Percentiles rank a stretch among this genome's conserved stretches.
phyloP scores from a whole-genome alignment of 257 asterid genomes.

The Gentiana straminea region DNA sequence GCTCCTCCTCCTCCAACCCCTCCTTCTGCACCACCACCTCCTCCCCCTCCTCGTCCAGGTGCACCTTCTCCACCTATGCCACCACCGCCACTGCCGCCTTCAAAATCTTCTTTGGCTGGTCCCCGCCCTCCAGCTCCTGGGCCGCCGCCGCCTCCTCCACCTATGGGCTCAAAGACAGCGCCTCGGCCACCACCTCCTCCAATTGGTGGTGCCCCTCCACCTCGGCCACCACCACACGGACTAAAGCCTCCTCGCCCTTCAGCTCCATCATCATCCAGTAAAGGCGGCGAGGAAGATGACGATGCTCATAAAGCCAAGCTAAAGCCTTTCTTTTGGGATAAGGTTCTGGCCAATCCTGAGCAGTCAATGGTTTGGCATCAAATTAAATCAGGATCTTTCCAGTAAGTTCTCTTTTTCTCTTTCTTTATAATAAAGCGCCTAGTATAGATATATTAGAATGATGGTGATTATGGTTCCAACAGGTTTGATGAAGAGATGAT shows the following conservation, averaged over 20 bases:
- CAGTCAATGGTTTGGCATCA: slow-evolving; percentile 95
- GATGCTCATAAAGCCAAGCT: slow-evolving; percentile 58
- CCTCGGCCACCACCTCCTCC: slow-evolving; percentile 50
- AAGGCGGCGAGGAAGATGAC: slow-evolving; percentile 28
- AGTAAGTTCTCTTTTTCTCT: slow-evolving; percentile 35
- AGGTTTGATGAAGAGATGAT: slow-evolving; percentile 93
- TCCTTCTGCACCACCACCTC: slow-evolving; percentile 13
- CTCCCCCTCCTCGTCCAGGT: slow-evolving; percentile 19
- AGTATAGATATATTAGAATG: slow-evolving; percentile 3
- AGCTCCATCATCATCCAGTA: slow-evolving; percentile 21
- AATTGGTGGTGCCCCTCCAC: slow-evolving; percentile 32
- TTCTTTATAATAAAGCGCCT: neutral
- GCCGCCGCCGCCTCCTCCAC: slow-evolving; percentile 21
- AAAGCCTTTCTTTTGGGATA: slow-evolving; percentile 97
- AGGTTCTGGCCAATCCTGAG: slow-evolving; percentile 76
- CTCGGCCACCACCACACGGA: slow-evolving; percentile 47
- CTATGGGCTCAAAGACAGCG: slow-evolving; percentile 15
- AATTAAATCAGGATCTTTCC: slow-evolving; percentile 82
- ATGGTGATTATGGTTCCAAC: slow-evolving; percentile 12
- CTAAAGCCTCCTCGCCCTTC: slow-evolving; percentile 36
- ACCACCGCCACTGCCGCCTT: neutral
- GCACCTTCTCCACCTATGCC: slow-evolving; percentile 13
- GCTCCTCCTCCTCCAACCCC: slow-evolving; percentile 20
- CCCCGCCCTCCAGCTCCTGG: slow-evolving; percentile 28
- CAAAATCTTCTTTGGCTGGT: neutral